Evolutionary conservation across 2,329 filamentous ascomycete genomes (phyloP), one percentile per base, ranked within the genome.

Genomic region (Xylariaceae sp.): DNA sequence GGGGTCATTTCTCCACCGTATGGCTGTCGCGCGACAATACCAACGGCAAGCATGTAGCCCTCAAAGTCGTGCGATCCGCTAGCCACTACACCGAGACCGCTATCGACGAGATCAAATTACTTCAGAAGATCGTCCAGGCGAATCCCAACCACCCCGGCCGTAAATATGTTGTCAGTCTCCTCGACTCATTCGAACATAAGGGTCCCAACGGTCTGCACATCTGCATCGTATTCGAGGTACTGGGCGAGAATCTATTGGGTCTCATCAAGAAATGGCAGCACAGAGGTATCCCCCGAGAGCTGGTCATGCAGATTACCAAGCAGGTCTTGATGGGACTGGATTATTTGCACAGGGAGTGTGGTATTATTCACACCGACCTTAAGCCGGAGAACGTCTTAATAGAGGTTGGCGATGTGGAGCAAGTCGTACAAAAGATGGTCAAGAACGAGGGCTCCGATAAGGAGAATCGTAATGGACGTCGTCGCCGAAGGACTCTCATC

Each of bases 241-340:
- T 99, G 53, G 94, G 94, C 50, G 92, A 97, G 79, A 97, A 97
- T 68, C 74, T 97, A 60, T 76, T 97, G 49, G 92, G 94, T 22
- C 74, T 99, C 68, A 96, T 99, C 79, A 97, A 97, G 82, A 86
- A 89, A 65, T 97, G 92, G 92, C 96, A 97, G 71, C 94, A 97
- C 71, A 84, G 94, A 56, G 94, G 94, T 46, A 97, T 99, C 54
- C 94, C 94, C 41, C 95, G 96, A 86, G 83, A 89, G 15, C 80
- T 99, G 13, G 94, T 97, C 70, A 96, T 96, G 78, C 94, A 97
- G 72, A 99, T 99, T 72, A 95, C 94, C 29, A 97, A 97, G 73
- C 94, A 99, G 74, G 94, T 97, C 9, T 80, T 99, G 45, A 83
- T 99, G 26, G 94, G 94, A 39, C 79, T 99, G 59, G 94, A 99